Evolutionary conservation across 2,329 filamentous ascomycete species (phyloP).

Genomic region (Aspergillus luchuensis): DNA sequence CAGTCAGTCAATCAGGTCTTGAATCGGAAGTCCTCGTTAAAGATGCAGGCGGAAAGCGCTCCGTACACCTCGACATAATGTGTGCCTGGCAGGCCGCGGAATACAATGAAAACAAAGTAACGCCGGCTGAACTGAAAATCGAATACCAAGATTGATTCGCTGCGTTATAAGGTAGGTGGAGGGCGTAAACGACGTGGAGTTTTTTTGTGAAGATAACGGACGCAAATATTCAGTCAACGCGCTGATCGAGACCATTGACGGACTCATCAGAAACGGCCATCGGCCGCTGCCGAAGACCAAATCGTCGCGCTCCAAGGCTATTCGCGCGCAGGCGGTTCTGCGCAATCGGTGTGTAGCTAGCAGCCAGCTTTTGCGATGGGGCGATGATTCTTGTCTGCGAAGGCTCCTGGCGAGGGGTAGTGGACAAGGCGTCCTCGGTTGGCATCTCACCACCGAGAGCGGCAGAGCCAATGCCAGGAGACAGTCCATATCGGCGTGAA

Average conservation of each 20-base stretch:
- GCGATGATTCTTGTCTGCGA: slow-evolving; percentile 37
- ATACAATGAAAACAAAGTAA: slow-evolving; percentile 14
- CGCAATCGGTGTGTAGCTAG: slow-evolving; percentile 43
- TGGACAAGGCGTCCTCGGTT: slow-evolving; percentile 23
- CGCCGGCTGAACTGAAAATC: slow-evolving; percentile 25
- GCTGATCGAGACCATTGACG: slow-evolving; percentile 32
- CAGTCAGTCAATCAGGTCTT: slow-evolving; percentile 1
- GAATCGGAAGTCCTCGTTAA: slow-evolving; percentile 9
- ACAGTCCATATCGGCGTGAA: slow-evolving; percentile 42
- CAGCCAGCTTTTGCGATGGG: slow-evolving; percentile 38
- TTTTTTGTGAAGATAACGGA: slow-evolving; percentile 13
- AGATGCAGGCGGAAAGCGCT: slow-evolving; percentile 3
- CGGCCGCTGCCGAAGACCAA: slow-evolving; percentile 37
- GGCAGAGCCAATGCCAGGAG: slow-evolving; percentile 18
- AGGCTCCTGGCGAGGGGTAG: slow-evolving; percentile 24
- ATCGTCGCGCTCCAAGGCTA: slow-evolving; percentile 38
- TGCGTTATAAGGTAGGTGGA: slow-evolving; percentile 25
- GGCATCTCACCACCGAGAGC: slow-evolving; percentile 20
- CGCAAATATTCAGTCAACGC: slow-evolving; percentile 31
- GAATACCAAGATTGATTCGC: slow-evolving; percentile 25
- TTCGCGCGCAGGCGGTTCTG: slow-evolving; percentile 41
- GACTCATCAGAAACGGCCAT: slow-evolving; percentile 28
- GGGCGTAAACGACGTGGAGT: slow-evolving; percentile 17
- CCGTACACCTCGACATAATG: slow-evolving; percentile 1
- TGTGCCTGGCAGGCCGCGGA: slow-evolving; percentile 1